Base-by-base conservation (phyloP, 2,329 filamentous ascomycete species). In the Alternaria novae-zelandiae region DNA sequence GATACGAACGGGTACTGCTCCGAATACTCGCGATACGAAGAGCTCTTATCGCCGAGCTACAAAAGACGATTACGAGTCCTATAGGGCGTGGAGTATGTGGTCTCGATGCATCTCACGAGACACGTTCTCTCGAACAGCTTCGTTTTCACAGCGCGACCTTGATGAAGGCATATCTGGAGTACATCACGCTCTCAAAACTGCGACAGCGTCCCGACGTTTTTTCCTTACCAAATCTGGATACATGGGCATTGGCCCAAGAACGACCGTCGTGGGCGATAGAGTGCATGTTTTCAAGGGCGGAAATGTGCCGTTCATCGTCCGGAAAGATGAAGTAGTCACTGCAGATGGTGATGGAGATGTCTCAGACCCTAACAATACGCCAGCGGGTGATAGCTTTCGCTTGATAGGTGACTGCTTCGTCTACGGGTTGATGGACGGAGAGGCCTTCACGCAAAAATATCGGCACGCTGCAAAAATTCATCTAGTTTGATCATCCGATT, bases 91-190 rank as follows among this genome's bases (percentile, higher is more conserved):
- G 68, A 60, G 56, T 5, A 66, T 70, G 63, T 70, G 68, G 70
- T 61, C 67, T 32, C 64, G 70, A n/a, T 70, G 68, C 51, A 72
- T 72, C 32, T 67, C 66, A 2, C 66, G 68, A 21, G 70, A 72
- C 30, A 71, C 68, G 0, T 43, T 63, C 21, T 61, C 57, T 15
- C 64, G 70, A 6, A 60, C 59, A 11, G 68, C 63, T 10, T 53
- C 46, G 11, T 70, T 72, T 49, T 64, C 62, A 3, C 62, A 69
- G 43, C 62, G 63, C 8, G 67, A 71, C 49, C 67, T 72, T 30
- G 30, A 59, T 4, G 60, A 63, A 51, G 56, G 49, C 13, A 71
- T 70, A 25, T 66, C 67, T n/a, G 61, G 64, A 0, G 53, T 70
- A 28, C 55, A 71, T 21, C 61, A 72, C 45, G 55, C 68, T 17